Conservation (phyloP, 129 eudicot species). For the Centrapalus pauciflorus region DNA sequence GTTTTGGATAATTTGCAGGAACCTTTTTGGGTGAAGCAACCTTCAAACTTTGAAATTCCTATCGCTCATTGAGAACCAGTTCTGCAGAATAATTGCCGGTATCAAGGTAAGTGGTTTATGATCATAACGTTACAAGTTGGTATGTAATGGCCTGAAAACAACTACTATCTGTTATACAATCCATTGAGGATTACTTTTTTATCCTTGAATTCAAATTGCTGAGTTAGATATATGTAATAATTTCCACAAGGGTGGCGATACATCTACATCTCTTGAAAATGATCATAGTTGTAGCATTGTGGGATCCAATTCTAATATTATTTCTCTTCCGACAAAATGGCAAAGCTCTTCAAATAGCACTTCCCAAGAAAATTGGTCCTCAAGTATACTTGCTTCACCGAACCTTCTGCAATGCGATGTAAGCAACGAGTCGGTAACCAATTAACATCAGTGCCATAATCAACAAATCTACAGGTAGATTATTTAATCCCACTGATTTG, state of each 20-base stretch:
- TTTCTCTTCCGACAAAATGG: constrained; percentile 35
- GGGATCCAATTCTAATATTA: constrained; percentile 38
- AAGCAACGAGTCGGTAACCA: constrained; percentile 82
- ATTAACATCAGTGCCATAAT: constrained; percentile 77
- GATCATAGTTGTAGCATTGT: constrained; percentile 49
- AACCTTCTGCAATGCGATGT: constrained; percentile 72
- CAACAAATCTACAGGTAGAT: constrained; percentile 57
- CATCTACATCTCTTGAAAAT: constrained; percentile 35
- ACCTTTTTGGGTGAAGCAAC: constrained; percentile 11
- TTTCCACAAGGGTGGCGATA: constrained; percentile 38
- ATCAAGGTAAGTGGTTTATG: constrained; percentile 22
- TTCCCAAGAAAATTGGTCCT: constrained; percentile 25
- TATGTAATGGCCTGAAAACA: background rate
- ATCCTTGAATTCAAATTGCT: constrained; percentile 17
- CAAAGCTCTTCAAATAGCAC: constrained; percentile 32
- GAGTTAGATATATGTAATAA: constrained; percentile 29
- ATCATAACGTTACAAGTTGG: constrained; percentile 19
- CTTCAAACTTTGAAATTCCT: constrained; percentile 19
- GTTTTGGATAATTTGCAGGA: constrained; percentile 24
- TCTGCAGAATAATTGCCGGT: constrained; percentile 14
- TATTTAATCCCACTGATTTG: constrained; percentile 62
- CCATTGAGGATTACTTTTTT: constrained; percentile 9
- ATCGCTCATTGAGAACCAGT: constrained; percentile 14
- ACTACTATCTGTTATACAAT: background rate
- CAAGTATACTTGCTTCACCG: constrained; percentile 28